phyloP scores from a whole-genome alignment of 495 filamentous ascomycete species.

The Xylaria scruposa region DNA sequence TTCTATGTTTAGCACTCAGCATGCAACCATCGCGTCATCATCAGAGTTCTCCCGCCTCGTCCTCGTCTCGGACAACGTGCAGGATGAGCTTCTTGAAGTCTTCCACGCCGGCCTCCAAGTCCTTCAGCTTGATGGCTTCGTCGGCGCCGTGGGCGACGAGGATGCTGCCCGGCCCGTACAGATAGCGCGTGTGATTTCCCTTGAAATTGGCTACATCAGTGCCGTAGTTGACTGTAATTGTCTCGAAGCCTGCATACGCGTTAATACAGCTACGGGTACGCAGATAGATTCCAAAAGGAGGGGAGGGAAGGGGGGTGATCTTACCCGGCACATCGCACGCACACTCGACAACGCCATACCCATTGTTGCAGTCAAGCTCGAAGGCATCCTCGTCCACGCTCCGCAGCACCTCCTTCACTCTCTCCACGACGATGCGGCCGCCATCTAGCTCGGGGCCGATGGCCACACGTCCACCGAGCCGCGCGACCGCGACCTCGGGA shows the following conservation, averaged over 20 bases:
- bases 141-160: constrained; percentile 87
- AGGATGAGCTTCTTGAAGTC: constrained; percentile 75
- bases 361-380: constrained; percentile 60
- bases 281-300: constrained; percentile 11
- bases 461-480: constrained; percentile 75
- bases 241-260: constrained; percentile 66
- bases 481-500: constrained; percentile 70
- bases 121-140: constrained; percentile 73
- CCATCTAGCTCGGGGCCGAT: constrained; percentile 67
- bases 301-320: not conserved
- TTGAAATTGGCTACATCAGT: constrained; percentile 85
- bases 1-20: not conserved
- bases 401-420: constrained; percentile 65
- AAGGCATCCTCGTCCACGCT: constrained; percentile 64
- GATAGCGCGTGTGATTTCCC: constrained; percentile 77
- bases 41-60: constrained; percentile 25
- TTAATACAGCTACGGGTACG: not conserved
- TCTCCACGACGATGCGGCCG: constrained; percentile 55
- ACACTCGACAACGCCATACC: constrained; percentile 78
- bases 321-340: constrained; percentile 77
- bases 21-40: not conserved
- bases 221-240: constrained; percentile 84
- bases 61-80: constrained; percentile 54
- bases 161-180: constrained; percentile 90
- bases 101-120: constrained; percentile 71